These are phyloP conservation scores for Geosmithia flava DNA, from an alignment of 2,329 filamentous ascomycete species.

Conservation along the genomic window DNA sequence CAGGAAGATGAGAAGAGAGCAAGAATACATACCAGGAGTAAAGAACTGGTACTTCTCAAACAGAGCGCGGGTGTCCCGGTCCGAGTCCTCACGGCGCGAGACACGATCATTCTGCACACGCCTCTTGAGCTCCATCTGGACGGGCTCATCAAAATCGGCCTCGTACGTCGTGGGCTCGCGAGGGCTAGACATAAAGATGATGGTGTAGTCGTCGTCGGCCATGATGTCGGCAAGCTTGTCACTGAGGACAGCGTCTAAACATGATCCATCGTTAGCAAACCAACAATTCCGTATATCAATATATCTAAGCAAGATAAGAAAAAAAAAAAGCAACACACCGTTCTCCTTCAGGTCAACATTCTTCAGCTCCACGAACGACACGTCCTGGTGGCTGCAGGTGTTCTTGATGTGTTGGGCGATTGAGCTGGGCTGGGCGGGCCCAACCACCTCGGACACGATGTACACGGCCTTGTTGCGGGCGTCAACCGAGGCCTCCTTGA, in stretches of 20 bases:
- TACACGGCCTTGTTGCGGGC: slow-evolving; percentile 24
- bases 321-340: slow-evolving; percentile 21
- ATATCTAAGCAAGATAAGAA: not conserved
- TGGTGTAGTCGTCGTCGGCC: slow-evolving; percentile 46
- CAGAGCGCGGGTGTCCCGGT: slow-evolving; percentile 36
- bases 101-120: slow-evolving; percentile 17
- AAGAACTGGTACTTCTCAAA: slow-evolving; percentile 96
- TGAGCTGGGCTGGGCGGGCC: slow-evolving; percentile 24
- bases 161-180: slow-evolving; percentile 45
- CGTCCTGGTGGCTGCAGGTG: slow-evolving; percentile 30
- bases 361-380: slow-evolving; percentile 19
- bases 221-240: slow-evolving; percentile 27
- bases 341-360: slow-evolving; percentile 30
- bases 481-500: slow-evolving; percentile 27
- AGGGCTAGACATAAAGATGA: slow-evolving; percentile 63
- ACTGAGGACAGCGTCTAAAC: slow-evolving; percentile 38
- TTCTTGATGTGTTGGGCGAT: slow-evolving; percentile 30
- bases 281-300: not conserved
- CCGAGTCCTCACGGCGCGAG: slow-evolving; percentile 24
- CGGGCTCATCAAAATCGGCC: slow-evolving; percentile 45
- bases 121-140: slow-evolving; percentile 68
- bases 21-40: slow-evolving; percentile 54
- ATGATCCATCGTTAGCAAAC: not conserved
- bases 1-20: not conserved
- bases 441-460: slow-evolving; percentile 46